Evolutionary conservation across 768 basidiomycete species (phyloP).

Genomic region (Sarcodon sp.): DNA sequence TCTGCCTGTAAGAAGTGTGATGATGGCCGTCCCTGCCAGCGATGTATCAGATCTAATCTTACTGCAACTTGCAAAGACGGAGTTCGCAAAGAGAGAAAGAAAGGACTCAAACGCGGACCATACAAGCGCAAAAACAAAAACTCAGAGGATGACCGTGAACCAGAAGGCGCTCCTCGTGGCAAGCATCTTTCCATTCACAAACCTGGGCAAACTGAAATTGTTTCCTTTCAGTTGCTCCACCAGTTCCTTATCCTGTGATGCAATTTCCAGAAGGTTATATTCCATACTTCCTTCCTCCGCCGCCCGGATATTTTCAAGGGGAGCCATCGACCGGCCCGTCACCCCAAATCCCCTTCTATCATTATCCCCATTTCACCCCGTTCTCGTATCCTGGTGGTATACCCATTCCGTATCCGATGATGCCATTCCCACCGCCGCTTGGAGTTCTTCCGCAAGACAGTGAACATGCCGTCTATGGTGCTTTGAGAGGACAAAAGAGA

Average conservation of each 20-base stretch:
- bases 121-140: constrained; percentile 39
- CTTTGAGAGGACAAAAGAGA: neutral
- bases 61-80: constrained; percentile 46
- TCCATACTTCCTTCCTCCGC: constrained; percentile 29
- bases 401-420: neutral
- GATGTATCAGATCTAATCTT: constrained; percentile 52
- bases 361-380: neutral
- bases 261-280: constrained; percentile 27
- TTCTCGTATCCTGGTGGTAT: neutral
- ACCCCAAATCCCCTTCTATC: neutral
- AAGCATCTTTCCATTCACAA: neutral
- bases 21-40: constrained; percentile 46
- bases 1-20: constrained; percentile 45
- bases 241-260: constrained; percentile 11
- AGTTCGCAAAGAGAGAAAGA: constrained; percentile 51
- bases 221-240: constrained; percentile 1
- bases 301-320: constrained; percentile 18
- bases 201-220: neutral
- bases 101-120: constrained; percentile 43
- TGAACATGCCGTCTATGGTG: too few relatives aligned
- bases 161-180: constrained; percentile 6
- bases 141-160: constrained; percentile 5
- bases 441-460: too few relatives aligned
- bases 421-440: too few relatives aligned
- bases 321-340: neutral